Conservation (phyloP, 2,329 filamentous ascomycete genomes). For the Lasiodiplodia sp. region DNA sequence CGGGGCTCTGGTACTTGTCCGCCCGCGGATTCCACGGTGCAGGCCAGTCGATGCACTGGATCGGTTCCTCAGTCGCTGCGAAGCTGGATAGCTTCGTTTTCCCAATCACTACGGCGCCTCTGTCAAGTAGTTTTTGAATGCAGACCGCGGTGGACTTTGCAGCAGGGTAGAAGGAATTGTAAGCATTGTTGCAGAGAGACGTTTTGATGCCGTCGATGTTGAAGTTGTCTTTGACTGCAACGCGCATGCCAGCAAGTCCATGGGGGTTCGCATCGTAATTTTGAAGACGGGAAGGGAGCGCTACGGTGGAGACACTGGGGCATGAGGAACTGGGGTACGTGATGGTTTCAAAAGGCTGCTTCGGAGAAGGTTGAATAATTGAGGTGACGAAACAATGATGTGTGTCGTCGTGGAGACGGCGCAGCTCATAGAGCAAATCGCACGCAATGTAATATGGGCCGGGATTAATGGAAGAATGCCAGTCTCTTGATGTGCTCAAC, state of each 20-base stretch:
- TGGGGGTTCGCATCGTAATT: neutral
- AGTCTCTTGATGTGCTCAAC: too few species aligned
- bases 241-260: slow-evolving; percentile 21
- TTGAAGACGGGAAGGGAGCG: slow-evolving; percentile 4
- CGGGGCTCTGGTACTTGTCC: slow-evolving; percentile 34
- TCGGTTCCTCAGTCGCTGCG: slow-evolving; percentile 34
- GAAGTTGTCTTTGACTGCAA: slow-evolving; percentile 40
- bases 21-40: slow-evolving; percentile 53
- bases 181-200: slow-evolving; percentile 32
- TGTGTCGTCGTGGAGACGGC: neutral
- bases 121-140: slow-evolving; percentile 10
- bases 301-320: neutral
- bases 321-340: neutral
- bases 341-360: neutral
- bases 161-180: slow-evolving; percentile 17
- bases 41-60: slow-evolving; percentile 45
- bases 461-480: neutral
- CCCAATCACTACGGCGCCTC: slow-evolving; percentile 31
- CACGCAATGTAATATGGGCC: neutral
- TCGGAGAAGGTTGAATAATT: too few species aligned
- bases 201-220: slow-evolving; percentile 34
- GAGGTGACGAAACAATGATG: neutral
- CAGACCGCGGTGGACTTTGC: neutral
- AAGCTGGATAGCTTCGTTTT: slow-evolving; percentile 33
- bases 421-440: neutral